Conservation (phyloP, 2,329 filamentous ascomycete species). For the Xenoacremonium recifei region DNA sequence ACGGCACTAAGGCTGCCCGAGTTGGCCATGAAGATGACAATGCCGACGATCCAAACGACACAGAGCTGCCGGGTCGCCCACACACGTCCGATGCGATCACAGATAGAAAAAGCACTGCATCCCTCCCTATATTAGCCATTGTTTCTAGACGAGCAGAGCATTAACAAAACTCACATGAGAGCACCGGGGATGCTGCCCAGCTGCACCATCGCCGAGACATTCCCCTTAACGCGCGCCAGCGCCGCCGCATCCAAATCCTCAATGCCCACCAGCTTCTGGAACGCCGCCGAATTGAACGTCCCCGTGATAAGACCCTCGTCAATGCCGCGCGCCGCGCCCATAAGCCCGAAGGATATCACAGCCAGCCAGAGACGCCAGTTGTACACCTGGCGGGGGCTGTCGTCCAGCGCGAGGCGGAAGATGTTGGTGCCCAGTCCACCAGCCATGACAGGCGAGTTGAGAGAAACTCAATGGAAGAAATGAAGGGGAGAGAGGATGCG, state of each 20-base stretch:
- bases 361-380: not conserved
- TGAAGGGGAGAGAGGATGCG: too few relatives aligned
- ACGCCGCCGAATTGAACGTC: constrained; percentile 58
- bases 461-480: not conserved
- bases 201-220: constrained; percentile 71
- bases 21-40: constrained; percentile 42
- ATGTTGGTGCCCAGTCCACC: too few relatives aligned
- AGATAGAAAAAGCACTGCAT: constrained; percentile 46
- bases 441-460: too few relatives aligned
- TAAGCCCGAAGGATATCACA: not conserved
- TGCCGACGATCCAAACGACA: constrained; percentile 46
- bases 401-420: not conserved
- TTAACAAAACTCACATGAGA: constrained; percentile 33
- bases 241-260: constrained; percentile 44
- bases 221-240: constrained; percentile 60
- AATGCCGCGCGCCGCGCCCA: not conserved
- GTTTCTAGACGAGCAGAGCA: not conserved
- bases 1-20: constrained; percentile 44
- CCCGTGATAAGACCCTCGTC: constrained; percentile 63
- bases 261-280: constrained; percentile 52
- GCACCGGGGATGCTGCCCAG: constrained; percentile 65
- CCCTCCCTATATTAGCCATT: not conserved
- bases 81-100: constrained; percentile 48
- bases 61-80: constrained; percentile 51
- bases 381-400: not conserved